Base-by-base conservation (phyloP, 1,284 basidiomycete species). In the Chalciporus sp. region DNA sequence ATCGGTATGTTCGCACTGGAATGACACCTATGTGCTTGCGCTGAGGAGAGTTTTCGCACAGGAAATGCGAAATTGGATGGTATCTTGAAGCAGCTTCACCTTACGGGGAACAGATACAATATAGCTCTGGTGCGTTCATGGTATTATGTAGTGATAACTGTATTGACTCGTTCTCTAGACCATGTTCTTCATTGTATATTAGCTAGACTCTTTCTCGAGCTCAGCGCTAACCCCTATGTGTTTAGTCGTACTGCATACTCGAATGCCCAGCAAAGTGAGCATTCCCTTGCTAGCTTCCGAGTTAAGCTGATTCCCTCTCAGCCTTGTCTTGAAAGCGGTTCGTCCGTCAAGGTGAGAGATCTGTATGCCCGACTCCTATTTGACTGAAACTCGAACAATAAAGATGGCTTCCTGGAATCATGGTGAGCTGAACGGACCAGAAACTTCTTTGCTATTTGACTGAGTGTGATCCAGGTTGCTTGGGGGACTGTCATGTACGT, bases 41-140 rank as follows among this genome's bases (percentile, higher is more conserved):
- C 7, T 48, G 53, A 4, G 23, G 23, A 23, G 23, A 16, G 17
- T 26, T 4, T 42, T 46, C 12, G 9, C 20, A 12, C 52, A 85
- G 85, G 84, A 40, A 88, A 88, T 58, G 86, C 86, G 3, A 83
- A 78, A 59, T 70, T 89, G 12, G 82, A 86, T 57, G 86, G 86
- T 1, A 67, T 87, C 4, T 61, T 66, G 12, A 77, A 70, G 0
- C 76, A 88, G 59, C 72, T 88, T 0, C 17, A 81, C 50, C 71
- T 88, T 31, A 78, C 72, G 0, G 83, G 83, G 10, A 78, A 85
- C 61, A 73, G 76, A 61, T 88, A 83, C 58, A 88, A 88, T 60
- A 82, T 88, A 33, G 84, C 85, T 0, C 67, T 88, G 59, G 86
- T 88, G 33, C 11, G 70, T 61, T n/a, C n/a, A 14, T 37, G 20